Evolutionary conservation across 176 grass and related monocot genomes (phyloP).

Genomic region (Oryza nivara): DNA sequence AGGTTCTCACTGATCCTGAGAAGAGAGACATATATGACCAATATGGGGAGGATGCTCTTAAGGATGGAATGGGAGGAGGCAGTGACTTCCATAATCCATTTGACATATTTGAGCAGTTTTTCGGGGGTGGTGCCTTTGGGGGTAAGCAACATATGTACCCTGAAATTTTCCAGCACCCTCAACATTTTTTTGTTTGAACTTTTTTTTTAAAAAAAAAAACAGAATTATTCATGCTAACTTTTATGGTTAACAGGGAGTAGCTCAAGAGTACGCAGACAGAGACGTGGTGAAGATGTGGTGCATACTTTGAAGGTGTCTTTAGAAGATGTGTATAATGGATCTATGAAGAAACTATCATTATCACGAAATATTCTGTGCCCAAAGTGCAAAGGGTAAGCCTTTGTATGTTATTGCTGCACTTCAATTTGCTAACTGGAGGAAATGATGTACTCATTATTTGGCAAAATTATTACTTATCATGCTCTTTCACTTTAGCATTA

Average conservation of each 20-base stretch:
- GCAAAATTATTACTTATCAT: background rate
- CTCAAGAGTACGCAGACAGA: conserved; percentile 68
- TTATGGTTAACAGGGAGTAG: conserved; percentile 55
- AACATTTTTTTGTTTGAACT: background rate
- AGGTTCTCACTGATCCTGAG: conserved; percentile 80
- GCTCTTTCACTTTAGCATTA: background rate
- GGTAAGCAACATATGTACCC: conserved; percentile 33
- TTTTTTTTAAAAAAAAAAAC: background rate
- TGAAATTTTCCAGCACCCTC: no score
- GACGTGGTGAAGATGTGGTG: conserved; percentile 62
- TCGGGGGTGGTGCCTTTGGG: conserved; percentile 65
- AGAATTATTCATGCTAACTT: conserved; percentile 4
- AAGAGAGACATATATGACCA: conserved; percentile 70
- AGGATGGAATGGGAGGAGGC: conserved; percentile 75
- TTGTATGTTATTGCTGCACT: background rate
- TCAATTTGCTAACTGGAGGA: background rate
- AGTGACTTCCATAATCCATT: conserved; percentile 63
- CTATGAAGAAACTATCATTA: conserved; percentile 67
- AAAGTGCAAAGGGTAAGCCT: conserved; percentile 79
- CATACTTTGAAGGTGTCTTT: conserved; percentile 68
- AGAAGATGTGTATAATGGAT: conserved; percentile 72
- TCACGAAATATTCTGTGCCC: conserved; percentile 68
- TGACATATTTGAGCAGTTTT: conserved; percentile 84
- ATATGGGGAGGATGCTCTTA: conserved; percentile 83
- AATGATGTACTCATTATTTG: background rate